Conservation (phyloP, 2,329 filamentous ascomycete species). For the Phyllosticta citribraziliensis region DNA sequence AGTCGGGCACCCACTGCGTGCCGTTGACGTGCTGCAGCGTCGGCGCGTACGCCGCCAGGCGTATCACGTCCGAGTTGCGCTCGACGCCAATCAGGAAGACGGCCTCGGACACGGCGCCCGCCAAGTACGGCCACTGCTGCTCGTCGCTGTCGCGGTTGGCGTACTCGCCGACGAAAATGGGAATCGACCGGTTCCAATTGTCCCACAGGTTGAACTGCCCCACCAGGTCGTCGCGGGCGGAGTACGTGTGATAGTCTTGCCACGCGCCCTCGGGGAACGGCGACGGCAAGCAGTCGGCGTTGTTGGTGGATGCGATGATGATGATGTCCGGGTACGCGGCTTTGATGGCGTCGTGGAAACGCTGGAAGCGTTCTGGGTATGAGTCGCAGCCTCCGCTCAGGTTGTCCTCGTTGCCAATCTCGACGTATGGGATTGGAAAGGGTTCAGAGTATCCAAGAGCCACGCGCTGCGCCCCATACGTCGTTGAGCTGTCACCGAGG, state of each 20-base stretch:
- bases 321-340: constrained; percentile 47
- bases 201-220: constrained; percentile 38
- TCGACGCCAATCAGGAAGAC: constrained; percentile 57
- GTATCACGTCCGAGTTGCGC: constrained; percentile 51
- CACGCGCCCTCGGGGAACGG: constrained; percentile 27
- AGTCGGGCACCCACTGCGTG: constrained; percentile 7
- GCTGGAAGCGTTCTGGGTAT: constrained; percentile 44
- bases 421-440: constrained; percentile 51
- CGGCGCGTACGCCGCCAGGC: constrained; percentile 3
- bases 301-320: constrained; percentile 41
- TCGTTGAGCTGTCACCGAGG: constrained; percentile 42
- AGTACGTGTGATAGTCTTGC: constrained; percentile 39
- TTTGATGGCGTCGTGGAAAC: constrained; percentile 51
- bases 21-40: constrained; percentile 7
- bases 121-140: neutral
- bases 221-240: constrained; percentile 32
- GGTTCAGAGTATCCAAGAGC: constrained; percentile 52
- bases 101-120: constrained; percentile 51
- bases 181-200: neutral
- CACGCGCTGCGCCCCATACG: constrained; percentile 49
- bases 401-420: constrained; percentile 61
- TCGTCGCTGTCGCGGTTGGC: neutral
- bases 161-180: constrained; percentile 9
- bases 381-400: constrained; percentile 36
- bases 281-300: constrained; percentile 12